Evolutionary conservation across 768 basidiomycete species (phyloP).

Genomic region (Tephrocybe rancida): DNA sequence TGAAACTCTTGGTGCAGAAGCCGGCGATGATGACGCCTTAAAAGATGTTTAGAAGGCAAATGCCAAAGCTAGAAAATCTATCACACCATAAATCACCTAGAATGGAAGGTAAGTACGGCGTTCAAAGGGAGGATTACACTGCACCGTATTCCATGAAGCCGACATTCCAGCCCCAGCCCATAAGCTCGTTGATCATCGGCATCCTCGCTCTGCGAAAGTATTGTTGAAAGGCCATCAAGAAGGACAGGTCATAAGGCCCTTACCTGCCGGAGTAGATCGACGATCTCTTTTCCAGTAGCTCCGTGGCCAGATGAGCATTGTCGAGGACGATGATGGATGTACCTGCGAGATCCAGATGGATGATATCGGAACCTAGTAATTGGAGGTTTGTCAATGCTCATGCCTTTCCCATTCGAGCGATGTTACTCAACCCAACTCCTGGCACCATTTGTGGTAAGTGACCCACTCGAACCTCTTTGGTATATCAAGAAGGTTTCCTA

Average conservation of each 20-base stretch:
- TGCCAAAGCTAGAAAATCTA: too few relatives aligned
- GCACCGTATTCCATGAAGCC: constrained; percentile 18
- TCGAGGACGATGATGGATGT: constrained; percentile 23
- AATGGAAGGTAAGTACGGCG: too few relatives aligned
- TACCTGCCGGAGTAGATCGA: constrained; percentile 24
- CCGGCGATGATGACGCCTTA: constrained; percentile 35
- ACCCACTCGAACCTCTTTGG: constrained; percentile 37
- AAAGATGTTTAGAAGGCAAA: constrained; percentile 11
- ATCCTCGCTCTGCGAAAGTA: constrained; percentile 29
- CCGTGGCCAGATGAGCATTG: constrained; percentile 20
- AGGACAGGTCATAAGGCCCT: not conserved
- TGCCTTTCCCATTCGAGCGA: not conserved
- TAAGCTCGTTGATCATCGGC: constrained; percentile 23
- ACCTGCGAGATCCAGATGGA: constrained; percentile 23
- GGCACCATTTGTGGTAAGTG: constrained; percentile 42
- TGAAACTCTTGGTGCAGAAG: constrained; percentile 30
- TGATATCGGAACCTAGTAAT: constrained; percentile 22
- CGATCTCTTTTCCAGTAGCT: constrained; percentile 26
- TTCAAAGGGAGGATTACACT: not conserved
- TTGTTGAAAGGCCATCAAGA: not conserved
- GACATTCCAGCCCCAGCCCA: constrained; percentile 20
- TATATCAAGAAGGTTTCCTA: constrained; percentile 42
- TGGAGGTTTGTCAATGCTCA: not conserved
- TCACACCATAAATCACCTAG: constrained; percentile 10
- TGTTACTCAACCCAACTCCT: constrained; percentile 30